These are phyloP conservation scores for Rosa multiflora DNA, from an alignment of 306 rosid genomes.

Conservation along the genomic window DNA sequence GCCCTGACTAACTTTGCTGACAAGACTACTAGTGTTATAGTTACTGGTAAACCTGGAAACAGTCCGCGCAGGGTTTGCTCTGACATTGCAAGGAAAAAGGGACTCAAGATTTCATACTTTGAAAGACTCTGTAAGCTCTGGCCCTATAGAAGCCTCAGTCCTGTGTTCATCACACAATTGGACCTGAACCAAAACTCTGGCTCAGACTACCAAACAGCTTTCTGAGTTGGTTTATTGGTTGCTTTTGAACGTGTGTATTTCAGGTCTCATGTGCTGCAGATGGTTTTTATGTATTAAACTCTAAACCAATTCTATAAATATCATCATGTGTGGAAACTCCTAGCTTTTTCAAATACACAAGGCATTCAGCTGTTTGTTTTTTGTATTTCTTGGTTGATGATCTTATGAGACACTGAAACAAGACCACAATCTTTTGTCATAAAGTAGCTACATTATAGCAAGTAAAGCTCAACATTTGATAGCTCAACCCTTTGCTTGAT, in stretches of 20 bases:
- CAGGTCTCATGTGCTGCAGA: not conserved
- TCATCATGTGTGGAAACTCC: no score
- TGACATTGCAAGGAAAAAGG: constrained; percentile 22
- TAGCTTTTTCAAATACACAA: not conserved
- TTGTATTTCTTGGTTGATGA: not conserved
- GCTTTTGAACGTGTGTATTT: not conserved
- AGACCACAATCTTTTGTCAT: not conserved
- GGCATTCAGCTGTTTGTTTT: not conserved
- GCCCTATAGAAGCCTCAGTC: not conserved
- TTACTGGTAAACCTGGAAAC: constrained; percentile 22
- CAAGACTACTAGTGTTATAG: constrained; percentile 29
- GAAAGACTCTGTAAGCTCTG: constrained; percentile 25
- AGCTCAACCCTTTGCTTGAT: no score
- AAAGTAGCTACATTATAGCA: not conserved
- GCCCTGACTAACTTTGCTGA: constrained; percentile 30
- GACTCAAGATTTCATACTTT: constrained; percentile 29
- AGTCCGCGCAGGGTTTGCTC: constrained; percentile 19
- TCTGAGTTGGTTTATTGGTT: not conserved
- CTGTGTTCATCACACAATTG: constrained; percentile 1
- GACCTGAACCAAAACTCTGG: not conserved
- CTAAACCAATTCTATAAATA: no score
- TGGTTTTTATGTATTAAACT: not conserved
- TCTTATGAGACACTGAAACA: not conserved
- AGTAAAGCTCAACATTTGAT: not conserved
- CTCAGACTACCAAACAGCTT: not conserved